phyloP scores from a whole-genome alignment of 73 alveolate genomes.

The Paramecium caudatum region DNA sequence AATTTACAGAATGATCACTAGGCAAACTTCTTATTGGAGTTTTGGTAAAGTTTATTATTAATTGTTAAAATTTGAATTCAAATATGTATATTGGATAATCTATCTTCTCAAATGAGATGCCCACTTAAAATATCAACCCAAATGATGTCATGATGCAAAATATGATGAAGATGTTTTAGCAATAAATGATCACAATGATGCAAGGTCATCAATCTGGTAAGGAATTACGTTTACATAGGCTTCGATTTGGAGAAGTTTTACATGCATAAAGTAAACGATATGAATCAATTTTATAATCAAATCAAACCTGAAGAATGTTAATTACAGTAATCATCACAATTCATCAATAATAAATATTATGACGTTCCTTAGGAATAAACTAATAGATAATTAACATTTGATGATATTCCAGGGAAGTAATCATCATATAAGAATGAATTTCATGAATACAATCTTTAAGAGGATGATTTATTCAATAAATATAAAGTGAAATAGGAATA shows the following conservation, averaged over 20 bases:
- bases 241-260: conserved; percentile 51
- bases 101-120: conserved; percentile 11
- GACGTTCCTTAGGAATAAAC: background rate
- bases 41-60: conserved; percentile 45
- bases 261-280: conserved; percentile 7
- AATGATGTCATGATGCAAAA: conserved; percentile 51
- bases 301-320: conserved; percentile 40
- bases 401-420: background rate
- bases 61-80: conserved; percentile 60
- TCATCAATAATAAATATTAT: conserved; percentile 14
- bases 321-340: conserved; percentile 43
- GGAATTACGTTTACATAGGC: background rate
- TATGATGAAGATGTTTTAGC: conserved; percentile 57
- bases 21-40: background rate
- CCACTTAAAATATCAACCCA: conserved; percentile 1
- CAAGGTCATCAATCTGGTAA: background rate
- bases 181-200: conserved; percentile 58
- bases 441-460: background rate
- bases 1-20: conserved; percentile 36
- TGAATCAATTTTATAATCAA: conserved; percentile 28
- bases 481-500: conserved; percentile 2
- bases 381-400: conserved; percentile 21
- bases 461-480: conserved; percentile 3
- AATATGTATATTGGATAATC: conserved; percentile 26
- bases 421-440: background rate